Conservation (phyloP, 306 rosid genomes). For the Ceratonia siliqua region DNA sequence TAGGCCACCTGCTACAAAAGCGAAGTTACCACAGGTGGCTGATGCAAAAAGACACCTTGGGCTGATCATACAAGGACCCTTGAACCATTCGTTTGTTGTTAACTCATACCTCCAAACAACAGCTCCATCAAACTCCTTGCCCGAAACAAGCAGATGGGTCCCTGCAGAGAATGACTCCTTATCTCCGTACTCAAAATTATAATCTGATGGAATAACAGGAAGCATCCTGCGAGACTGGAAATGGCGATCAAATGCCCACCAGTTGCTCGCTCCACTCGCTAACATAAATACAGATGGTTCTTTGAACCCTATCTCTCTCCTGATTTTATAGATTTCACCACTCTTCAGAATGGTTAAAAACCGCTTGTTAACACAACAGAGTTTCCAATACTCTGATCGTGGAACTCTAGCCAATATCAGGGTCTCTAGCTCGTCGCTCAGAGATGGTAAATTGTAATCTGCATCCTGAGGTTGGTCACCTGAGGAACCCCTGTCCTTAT, state of each 20-base stretch:
- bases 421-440: constrained; percentile 72
- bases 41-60: constrained; percentile 82
- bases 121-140: constrained; percentile 60
- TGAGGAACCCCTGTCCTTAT: constrained; percentile 46
- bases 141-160: constrained; percentile 71
- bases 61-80: constrained; percentile 71
- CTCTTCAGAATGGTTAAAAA: constrained; percentile 49
- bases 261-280: constrained; percentile 60
- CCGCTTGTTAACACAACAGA: constrained; percentile 58
- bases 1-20: constrained; percentile 77
- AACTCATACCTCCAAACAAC: constrained; percentile 66
- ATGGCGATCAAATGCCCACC: constrained; percentile 73
- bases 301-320: constrained; percentile 54
- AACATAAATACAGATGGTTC: constrained; percentile 79
- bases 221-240: constrained; percentile 56
- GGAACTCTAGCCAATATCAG: constrained; percentile 71
- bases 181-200: constrained; percentile 49
- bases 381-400: constrained; percentile 64
- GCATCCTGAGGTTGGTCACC: constrained; percentile 75
- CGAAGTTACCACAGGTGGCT: constrained; percentile 62
- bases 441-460: constrained; percentile 60
- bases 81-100: constrained; percentile 55
- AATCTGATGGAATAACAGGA: constrained; percentile 62
- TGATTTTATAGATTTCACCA: constrained; percentile 66
- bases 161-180: constrained; percentile 84